phyloP scores from a whole-genome alignment of 2,329 filamentous ascomycete genomes.

The Fusarium caatingaense region DNA sequence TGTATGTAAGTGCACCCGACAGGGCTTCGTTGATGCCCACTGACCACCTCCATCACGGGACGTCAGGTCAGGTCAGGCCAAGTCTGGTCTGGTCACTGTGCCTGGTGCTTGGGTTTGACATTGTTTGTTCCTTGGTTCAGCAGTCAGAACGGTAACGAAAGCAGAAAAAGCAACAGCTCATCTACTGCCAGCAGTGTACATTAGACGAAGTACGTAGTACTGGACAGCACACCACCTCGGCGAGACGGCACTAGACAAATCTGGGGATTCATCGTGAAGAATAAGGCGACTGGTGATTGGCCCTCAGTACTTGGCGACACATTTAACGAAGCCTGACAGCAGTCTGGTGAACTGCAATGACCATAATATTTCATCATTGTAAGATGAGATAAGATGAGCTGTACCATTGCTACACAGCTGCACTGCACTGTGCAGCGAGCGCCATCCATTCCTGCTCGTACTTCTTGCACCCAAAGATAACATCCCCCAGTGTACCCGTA shows the following conservation, averaged over 20 bases:
- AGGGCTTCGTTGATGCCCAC: constrained; percentile 47
- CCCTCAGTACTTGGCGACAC: constrained; percentile 9
- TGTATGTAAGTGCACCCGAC: constrained; percentile 45
- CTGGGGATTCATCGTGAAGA: constrained; percentile 19
- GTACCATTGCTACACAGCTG: constrained; percentile 13
- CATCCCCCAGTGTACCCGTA: background rate
- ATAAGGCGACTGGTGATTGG: constrained; percentile 25
- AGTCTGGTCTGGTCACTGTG: constrained; percentile 8
- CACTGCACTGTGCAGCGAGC: background rate
- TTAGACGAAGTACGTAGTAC: constrained; percentile 6
- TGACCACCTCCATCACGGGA: constrained; percentile 40
- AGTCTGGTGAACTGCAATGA: constrained; percentile 18
- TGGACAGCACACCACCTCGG: constrained; percentile 24
- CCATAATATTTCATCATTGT: background rate
- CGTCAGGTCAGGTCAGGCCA: constrained; percentile 1
- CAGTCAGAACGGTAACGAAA: constrained; percentile 4
- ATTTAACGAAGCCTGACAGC: constrained; percentile 26
- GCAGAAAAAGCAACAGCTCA: constrained; percentile 31
- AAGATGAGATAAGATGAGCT: constrained; percentile 3
- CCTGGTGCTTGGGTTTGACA: constrained; percentile 31
- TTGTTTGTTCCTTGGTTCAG: constrained; percentile 16
- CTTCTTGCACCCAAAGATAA: background rate
- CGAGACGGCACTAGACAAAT: constrained; percentile 22
- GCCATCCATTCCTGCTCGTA: background rate
- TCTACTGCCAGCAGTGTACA: constrained; percentile 16